phyloP scores from a whole-genome alignment of 306 rosid genomes.

The Calophaca sinica region DNA sequence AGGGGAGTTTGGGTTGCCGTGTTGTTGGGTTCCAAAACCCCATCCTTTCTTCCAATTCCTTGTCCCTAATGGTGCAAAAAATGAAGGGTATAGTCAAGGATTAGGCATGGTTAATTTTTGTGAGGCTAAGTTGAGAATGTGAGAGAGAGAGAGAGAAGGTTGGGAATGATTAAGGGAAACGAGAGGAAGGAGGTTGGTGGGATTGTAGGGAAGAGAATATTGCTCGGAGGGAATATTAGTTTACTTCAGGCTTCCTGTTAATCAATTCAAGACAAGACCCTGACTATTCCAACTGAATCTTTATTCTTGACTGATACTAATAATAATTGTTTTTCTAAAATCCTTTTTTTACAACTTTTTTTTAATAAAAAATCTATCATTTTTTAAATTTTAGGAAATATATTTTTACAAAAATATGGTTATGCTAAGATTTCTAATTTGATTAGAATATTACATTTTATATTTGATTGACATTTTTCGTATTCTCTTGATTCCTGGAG shows the following conservation, averaged over 20 bases:
- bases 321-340: background rate
- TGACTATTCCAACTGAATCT: background rate
- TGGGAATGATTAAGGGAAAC: slow-evolving; percentile 13
- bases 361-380: no score
- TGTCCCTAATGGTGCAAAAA: slow-evolving; percentile 1
- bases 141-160: background rate
- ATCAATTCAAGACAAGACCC: no score
- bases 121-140: background rate
- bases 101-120: background rate
- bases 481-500: no score
- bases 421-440: no score
- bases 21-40: slow-evolving; percentile 21
- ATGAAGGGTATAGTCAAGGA: background rate
- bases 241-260: background rate
- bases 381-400: no score
- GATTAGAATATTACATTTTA: no score
- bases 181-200: background rate
- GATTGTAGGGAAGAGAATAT: slow-evolving; percentile 14
- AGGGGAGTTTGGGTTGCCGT: slow-evolving; percentile 8
- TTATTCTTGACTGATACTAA: background rate
- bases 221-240: background rate
- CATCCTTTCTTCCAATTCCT: background rate
- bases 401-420: no score
- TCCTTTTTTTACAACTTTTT: no score
- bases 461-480: no score